Evolutionary conservation across 2,329 filamentous ascomycete species (phyloP).

Genomic region (Cylindrodendrum hubeiense): DNA sequence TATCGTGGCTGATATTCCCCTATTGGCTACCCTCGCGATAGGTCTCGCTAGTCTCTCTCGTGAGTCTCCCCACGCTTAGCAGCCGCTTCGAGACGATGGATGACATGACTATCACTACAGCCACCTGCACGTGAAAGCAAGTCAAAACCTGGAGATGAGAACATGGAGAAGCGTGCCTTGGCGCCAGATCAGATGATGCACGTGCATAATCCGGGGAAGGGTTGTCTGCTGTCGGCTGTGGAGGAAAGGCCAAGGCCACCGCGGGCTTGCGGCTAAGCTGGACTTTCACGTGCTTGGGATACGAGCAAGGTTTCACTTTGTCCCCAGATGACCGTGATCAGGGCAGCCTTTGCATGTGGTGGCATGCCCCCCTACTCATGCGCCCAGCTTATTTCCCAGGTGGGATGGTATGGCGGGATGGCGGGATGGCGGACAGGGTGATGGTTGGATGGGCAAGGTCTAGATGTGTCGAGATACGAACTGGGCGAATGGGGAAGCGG

Average conservation of each 20-base stretch:
- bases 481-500: constrained; percentile 1
- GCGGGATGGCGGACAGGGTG: background rate
- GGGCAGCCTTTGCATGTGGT: background rate
- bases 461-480: background rate
- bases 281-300: constrained; percentile 25
- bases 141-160: constrained; percentile 7
- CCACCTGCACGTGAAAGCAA: constrained; percentile 20
- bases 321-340: constrained; percentile 10
- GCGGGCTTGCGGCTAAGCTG: constrained; percentile 23
- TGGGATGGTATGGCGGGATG: background rate
- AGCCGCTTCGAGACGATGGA: background rate
- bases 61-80: background rate
- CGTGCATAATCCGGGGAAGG: constrained; percentile 28
- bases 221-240: background rate
- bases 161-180: constrained; percentile 9
- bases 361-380: constrained; percentile 12
- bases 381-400: constrained; percentile 7
- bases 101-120: constrained; percentile 7
- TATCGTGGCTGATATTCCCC: too few species aligned
- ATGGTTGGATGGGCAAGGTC: constrained; percentile 15
- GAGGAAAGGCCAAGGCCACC: constrained; percentile 3
- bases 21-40: too few species aligned
- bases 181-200: constrained; percentile 25
- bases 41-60: too few species aligned
- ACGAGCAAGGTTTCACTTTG: constrained; percentile 6